Base-by-base conservation (phyloP, 768 basidiomycete genomes). In the Tylopilus balloui region DNA sequence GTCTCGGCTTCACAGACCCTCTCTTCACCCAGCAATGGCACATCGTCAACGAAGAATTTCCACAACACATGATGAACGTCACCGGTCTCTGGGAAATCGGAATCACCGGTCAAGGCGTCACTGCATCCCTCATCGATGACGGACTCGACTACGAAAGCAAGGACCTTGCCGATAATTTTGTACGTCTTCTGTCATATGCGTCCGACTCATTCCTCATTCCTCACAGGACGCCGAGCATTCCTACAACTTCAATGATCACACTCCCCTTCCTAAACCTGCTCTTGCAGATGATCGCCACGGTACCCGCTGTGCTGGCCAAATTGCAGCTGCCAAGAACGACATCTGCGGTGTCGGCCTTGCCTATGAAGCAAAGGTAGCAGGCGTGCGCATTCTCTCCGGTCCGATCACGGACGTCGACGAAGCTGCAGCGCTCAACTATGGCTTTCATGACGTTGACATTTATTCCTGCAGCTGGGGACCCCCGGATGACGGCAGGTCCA, bases 381-480 rank as follows among this genome's bases (percentile, higher is more conserved):
- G 93, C 19, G 79, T 98, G 37, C 88, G 96, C 45, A 99, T 99
- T 54, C 81, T 99, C 37, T 95, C 92, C 2, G 94, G 90, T 1
- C 84, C 90, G 19, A 96, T 99, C 56, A 84, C 92, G 1, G 96
- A 99, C 66, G 81, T 86, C 21, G 96, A 99, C 66, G 96, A 99
- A 69, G 93, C 96, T 0, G 82, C 91, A 3, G 84, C 94, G 8
- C 80, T 99, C 49, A 99, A 99, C 69, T 96, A 86, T 66, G 92
- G 86, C 11, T 98, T 83, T 67, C 86, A 96, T 56, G 84, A 90
- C 87, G 43, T 89, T 87, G 21, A 92, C 92, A 58, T 98, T 28
- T 62, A 90, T 69, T 92, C 89, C 53, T 99, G 96, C 68, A 92
- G 89, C 47, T 99, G 96, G 96, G 96, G 96, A 6, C 96, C 96